Base-by-base conservation (phyloP, 2,329 filamentous ascomycete species). In the Aspergillus sp. region DNA sequence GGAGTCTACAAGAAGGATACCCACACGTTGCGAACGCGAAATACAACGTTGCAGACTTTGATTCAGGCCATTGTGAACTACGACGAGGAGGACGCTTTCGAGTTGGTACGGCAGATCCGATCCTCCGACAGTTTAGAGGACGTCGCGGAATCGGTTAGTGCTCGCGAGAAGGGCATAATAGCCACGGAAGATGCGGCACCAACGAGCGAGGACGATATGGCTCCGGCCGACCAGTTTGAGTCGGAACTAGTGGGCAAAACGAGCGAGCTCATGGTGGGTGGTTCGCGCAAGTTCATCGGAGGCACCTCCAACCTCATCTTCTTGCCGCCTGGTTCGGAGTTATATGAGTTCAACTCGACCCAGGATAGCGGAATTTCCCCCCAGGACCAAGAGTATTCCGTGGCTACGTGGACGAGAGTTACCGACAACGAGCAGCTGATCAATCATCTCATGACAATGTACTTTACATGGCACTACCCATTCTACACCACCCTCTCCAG, bases 391-490 rank as follows among this genome's bases (percentile, higher is more conserved):
- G 75, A 81, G 32, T 74, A 89, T 40, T 79, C 86, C 3, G 70
- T 91, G 33, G 78, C 76, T 13, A 88, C 81, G 33, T 98, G 91
- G 91, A 93, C 89, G 0, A 75, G 71, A 11, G 86, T 94, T 28
- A 94, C 86, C 1, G 69, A 77, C 31, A 86, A 95, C 54, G 71
- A 78, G 15, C 74, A 82, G 33, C 69, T 94, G 28, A 78, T 95
- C 46, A 74, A 79, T 11, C 89, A 95, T 58, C 74, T 98, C 12
- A 76, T 98, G 53, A 89, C 88, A 51, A 88, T 96, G 84, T 98
- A 98, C 62, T 96, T 96, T 63, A 86, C 80, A 48, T 96, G 89
- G 82, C 91, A 96, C 60, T 96, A 96, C 58, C 80, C 86, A 12
- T 96, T 91, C 61, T 98, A 96, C 57, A 89, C 86, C 3, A 91